Base-by-base conservation (phyloP, 2,329 filamentous ascomycete genomes). In the Hymenoscyphus fraxineus region DNA sequence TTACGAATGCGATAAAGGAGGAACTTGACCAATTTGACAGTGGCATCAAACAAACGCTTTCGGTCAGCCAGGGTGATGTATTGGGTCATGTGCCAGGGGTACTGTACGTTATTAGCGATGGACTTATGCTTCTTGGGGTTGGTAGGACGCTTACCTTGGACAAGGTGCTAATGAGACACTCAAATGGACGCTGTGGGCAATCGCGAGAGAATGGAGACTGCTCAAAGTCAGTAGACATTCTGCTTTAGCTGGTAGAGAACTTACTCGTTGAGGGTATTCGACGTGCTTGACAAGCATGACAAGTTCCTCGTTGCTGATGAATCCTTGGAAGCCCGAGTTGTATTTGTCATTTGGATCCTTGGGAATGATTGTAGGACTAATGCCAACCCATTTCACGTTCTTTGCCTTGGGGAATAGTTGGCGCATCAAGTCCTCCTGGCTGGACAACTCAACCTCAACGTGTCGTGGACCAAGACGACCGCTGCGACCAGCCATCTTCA, bases 171-270 rank as follows among this genome's bases (percentile, higher is more conserved):
- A 89, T 87, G 70, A 89, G 78, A 72, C 82, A 86, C 76, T 90
- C 87, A 63, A 84, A 89, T 1, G 86, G 83, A 15, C 87, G 82
- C 75, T 89, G 86, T 0, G 86, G 85, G 68, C 85, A 88, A 32
- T 86, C 80, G 64, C 79, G 81, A 9, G 84, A 82, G 71, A 85
- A 89, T 0, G 83, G 83, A 13, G 85, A 85, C 85, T 88, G 44
- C 31, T 59, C 22, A 40, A 9, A 56, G 32, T 68, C 62, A 71
- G 64, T 61, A 57, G 19, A 15, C 31, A 38, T 55, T 19, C 56
- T 5, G 7, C 15, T 44, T 38, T 16, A 58, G n/a, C 27, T 35
- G 2, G 7, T 6, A 16, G 38, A 47, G 13, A 6, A 82, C 84
- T 78, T 78, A 88, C 86, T n/a, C 86, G 82, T 64, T 83, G 80